Base-by-base conservation (phyloP, 768 basidiomycete genomes). In the Trametes elegans region DNA sequence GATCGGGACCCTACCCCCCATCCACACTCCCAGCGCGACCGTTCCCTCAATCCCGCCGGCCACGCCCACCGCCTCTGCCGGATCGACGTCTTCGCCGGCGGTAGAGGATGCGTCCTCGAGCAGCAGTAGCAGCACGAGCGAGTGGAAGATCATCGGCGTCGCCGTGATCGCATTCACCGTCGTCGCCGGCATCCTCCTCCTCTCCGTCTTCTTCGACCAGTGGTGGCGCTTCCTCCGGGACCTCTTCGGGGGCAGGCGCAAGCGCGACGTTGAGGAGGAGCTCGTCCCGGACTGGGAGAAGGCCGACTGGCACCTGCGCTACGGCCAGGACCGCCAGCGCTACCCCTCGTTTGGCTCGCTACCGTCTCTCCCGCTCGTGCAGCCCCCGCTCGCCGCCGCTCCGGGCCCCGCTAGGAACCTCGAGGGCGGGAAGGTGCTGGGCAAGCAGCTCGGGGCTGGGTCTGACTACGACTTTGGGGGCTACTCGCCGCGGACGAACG, bases 141-240 rank as follows among this genome's bases (percentile, higher is more conserved):
- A 80, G 64, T 88, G 87, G 87, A 85, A 86, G 68, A 77, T 85
- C 40, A 77, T 89, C 48, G 87, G 88, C 18, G 79, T 89, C 53
- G 76, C 79, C 11, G 76, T 87, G 51, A 79, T 87, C 56, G 74
- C 78, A n/a, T 74, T 90, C 62, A 82, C 76, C 43, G 74, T 80
- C 32, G 71, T 89, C 47, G 83, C 76, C 24, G 74, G 72, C 3
- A 69, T 79, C 45, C 76, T 86, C 59, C 73, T 88, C 44, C 71
- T 77, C 7, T 71, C 82, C 50, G 77, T 84, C 26, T 89, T 85
- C 70, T 88, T 87, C 69, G 87, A 90, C 70, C 77, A 81, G 31
- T 84, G 86, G 78, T 83, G 79, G 78, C 75, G 79, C 23, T 83
- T 87, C 67, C 49, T 85, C 48, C 70, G 75, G 31, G 83, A 81